Conservation (phyloP, 176 grass and related monocot species). For the Calamus simplicifolius region DNA sequence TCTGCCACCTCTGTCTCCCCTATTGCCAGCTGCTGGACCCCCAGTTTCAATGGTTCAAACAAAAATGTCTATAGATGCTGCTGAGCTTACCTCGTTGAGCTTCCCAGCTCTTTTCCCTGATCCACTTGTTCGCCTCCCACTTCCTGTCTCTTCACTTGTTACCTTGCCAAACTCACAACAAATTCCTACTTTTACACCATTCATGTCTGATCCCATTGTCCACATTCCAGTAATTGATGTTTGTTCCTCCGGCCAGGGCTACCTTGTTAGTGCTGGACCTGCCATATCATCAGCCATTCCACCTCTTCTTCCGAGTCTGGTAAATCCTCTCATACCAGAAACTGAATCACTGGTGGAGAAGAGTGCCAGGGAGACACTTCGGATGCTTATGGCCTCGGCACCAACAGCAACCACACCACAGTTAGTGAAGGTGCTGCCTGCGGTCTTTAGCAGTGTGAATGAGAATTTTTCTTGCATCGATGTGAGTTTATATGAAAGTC, state of each 20-base stretch:
- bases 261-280: slow-evolving; percentile 77
- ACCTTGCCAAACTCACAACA: slow-evolving; percentile 50
- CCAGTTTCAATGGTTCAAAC: slow-evolving; percentile 29
- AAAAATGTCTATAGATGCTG: slow-evolving; percentile 36
- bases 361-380: slow-evolving; percentile 83
- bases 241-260: slow-evolving; percentile 76
- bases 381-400: slow-evolving; percentile 68
- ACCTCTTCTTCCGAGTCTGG: slow-evolving; percentile 45
- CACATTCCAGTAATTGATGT: slow-evolving; percentile 86
- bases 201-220: slow-evolving; percentile 97
- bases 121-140: slow-evolving; percentile 46
- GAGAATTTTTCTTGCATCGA: slow-evolving; percentile 17
- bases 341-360: slow-evolving; percentile 66
- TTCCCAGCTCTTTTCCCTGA: slow-evolving; percentile 45
- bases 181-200: slow-evolving; percentile 60
- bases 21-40: slow-evolving; percentile 33
- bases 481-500: slow-evolving; percentile 25
- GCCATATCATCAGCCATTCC: slow-evolving; percentile 51
- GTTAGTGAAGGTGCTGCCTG: slow-evolving; percentile 43
- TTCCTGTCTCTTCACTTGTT: slow-evolving; percentile 56
- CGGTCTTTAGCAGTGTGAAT: slow-evolving; percentile 25
- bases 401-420: slow-evolving; percentile 32
- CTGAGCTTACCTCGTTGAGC: slow-evolving; percentile 35
- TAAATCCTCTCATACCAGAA: slow-evolving; percentile 55
- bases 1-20: slow-evolving; percentile 36